Base-by-base conservation (phyloP, 768 basidiomycete genomes). In the Tephrocybe sp. region DNA sequence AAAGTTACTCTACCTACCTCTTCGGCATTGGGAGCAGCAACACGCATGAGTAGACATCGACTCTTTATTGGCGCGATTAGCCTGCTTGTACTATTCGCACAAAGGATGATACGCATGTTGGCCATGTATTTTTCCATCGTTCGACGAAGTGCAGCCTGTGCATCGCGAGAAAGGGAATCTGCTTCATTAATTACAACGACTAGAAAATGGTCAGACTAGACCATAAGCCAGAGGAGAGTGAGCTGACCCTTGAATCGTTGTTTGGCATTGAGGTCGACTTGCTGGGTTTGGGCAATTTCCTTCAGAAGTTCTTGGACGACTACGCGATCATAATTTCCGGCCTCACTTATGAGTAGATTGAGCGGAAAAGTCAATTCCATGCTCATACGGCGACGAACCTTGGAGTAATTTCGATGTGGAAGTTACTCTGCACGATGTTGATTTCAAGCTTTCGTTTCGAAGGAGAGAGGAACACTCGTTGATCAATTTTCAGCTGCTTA, bases 41-140 rank as follows among this genome's bases (percentile, higher is more conserved):
- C 94, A 39, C 96, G 84, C 62, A 99, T 82, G 30, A 99, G 77
- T 38, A 99, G 74, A 72, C 97, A 98, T 52, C 96, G 83, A 78
- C 89, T 92, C 66, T 90, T 88, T 64, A 99, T 99, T 4, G 96
- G 97, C 1, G 94, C 93, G 63, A 99, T 98, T 48, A 99, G 86
- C 58, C 87, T 87, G 63, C 89, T 89, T 3, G 96, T 98, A 64
- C 90, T 93, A 68, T 94, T 95, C 17, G 95, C 94, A 65, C 95
- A 98, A 0, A 99, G 78, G 59, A 99, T 96, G 61, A 99, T 87
- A 23, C 96, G 84, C 82, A 99, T 82, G 66, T 98, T 99, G 36
- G 87, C 84, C 89, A 97, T 98, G 74, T 96, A 98, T 69, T 98
- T 98, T 66, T 99, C 96, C 96, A 98, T 99, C 9, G 96, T 99